Conservation (phyloP, 1,139 yeast genomes). For the Cylindricascospora bacillispora region DNA sequence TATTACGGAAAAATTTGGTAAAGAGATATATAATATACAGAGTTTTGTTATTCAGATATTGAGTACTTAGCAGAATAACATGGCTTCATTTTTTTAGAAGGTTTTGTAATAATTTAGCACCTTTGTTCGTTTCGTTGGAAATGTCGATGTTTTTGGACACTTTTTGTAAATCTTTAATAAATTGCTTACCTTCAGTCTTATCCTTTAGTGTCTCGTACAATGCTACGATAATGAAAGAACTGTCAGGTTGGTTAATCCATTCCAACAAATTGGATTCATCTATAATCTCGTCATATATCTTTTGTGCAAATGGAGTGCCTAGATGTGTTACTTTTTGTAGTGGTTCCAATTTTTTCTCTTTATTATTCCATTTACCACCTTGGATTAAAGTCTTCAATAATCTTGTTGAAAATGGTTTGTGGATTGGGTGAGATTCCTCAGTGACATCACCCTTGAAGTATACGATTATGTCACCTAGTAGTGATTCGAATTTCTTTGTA, state of each 20-base stretch:
- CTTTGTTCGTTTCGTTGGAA: slow-evolving; percentile 54
- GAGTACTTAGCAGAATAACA: no score
- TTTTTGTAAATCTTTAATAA: slow-evolving; percentile 42
- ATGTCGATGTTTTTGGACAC: slow-evolving; percentile 33
- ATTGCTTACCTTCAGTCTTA: slow-evolving; percentile 30
- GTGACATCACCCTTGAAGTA: slow-evolving; percentile 57
- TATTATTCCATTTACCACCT: slow-evolving; percentile 67
- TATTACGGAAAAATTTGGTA: no score
- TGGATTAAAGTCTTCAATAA: slow-evolving; percentile 68
- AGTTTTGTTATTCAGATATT: no score
- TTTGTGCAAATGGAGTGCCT: slow-evolving; percentile 52
- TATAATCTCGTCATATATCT: slow-evolving; percentile 40
- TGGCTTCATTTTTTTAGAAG: slow-evolving; percentile 14
- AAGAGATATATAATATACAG: no score
- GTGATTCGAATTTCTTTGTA: slow-evolving; percentile 33
- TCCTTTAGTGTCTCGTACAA: slow-evolving; percentile 40
- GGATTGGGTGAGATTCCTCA: slow-evolving; percentile 54
- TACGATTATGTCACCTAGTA: slow-evolving; percentile 44
- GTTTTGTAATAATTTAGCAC: slow-evolving; percentile 55
- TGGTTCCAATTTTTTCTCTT: slow-evolving; percentile 38
- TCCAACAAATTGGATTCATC: slow-evolving; percentile 36
- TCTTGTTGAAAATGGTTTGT: slow-evolving; percentile 67
- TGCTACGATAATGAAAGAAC: slow-evolving; percentile 73
- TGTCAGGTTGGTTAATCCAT: slow-evolving; percentile 65
- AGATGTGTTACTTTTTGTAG: slow-evolving; percentile 36